A percentile compares a stretch with the other conserved stretches of the same genome.
phyloP scores from a whole-genome alignment of 805 yeast species.

The Citeromyces matritensis region DNA sequence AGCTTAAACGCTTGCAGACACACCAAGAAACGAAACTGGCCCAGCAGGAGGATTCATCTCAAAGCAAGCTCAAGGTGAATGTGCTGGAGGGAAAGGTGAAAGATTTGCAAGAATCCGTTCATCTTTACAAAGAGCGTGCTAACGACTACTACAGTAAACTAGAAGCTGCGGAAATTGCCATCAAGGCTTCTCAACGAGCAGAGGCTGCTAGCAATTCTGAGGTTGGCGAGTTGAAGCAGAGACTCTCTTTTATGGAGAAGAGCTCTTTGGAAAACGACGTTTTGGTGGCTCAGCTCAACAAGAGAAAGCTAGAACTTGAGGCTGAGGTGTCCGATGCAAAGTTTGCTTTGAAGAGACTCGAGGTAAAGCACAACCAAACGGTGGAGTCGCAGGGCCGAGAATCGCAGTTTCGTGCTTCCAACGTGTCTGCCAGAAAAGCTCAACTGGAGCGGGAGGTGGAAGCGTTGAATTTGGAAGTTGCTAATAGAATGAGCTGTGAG shows the following conservation, averaged over 20 bases:
- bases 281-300: slow-evolving; percentile 33
- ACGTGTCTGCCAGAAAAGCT: slow-evolving; percentile 12
- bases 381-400: slow-evolving; percentile 34
- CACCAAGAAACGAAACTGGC: slow-evolving; percentile 11
- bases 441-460: slow-evolving; percentile 34
- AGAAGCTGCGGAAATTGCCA: slow-evolving; percentile 67
- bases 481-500: slow-evolving; percentile 43
- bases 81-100: slow-evolving; percentile 37
- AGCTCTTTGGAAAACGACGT: slow-evolving; percentile 41
- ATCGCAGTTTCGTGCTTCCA: slow-evolving; percentile 17
- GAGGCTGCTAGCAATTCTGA: slow-evolving; percentile 41
- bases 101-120: slow-evolving; percentile 38
- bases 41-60: slow-evolving; percentile 20
- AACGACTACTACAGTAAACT: slow-evolving; percentile 61
- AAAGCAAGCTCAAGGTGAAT: slow-evolving; percentile 41
- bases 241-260: slow-evolving; percentile 29
- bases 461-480: slow-evolving; percentile 34
- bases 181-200: slow-evolving; percentile 44
- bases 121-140: slow-evolving; percentile 54
- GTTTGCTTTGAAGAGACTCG: slow-evolving; percentile 34
- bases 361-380: slow-evolving; percentile 30
- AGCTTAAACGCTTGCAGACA: slow-evolving; percentile 13
- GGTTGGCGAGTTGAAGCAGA: slow-evolving; percentile 29
- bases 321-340: slow-evolving; percentile 40
- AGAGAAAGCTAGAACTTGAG: slow-evolving; percentile 34